Evolutionary conservation across 1,284 basidiomycete genomes (phyloP), one percentile per base, ranked within the genome.

Genomic region (Ustilago shanxiensis): DNA sequence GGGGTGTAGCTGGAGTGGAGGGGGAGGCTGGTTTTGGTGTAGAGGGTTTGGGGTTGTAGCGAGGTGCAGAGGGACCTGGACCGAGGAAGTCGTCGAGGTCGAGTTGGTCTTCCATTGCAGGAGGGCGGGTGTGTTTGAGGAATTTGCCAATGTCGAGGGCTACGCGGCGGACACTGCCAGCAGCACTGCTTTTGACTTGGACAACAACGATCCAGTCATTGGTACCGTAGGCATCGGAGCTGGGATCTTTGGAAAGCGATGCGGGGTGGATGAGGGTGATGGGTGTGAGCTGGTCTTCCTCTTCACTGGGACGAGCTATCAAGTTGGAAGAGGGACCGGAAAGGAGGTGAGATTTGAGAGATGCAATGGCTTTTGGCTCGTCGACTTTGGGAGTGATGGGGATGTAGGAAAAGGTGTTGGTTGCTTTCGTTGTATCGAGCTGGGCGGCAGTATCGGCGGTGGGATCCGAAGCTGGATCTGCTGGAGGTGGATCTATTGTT

Each of bases 201-300:
- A 84, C 81, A 10, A 85, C 65, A 4, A 84, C 66, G 50, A 85
- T 83, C 82, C 83, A 85, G 57, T 84, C 83, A 16, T 71, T 74
- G 50, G 53, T 51, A 28, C 70, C 53, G 33, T 65, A 68, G 9
- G 62, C 72, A 56, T 79, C 60, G 39, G 67, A 61, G 52, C 61
- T 63, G 28, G 67, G 71, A 41, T 78, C 75, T 39, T 70, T 70
- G 45, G 75, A 74, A 3, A 78, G 66, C 1, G 75, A 78, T 18
- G 72, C 72, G 2, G 80, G 80, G 45, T 72, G 73, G 26, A 82
- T 82, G 24, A 82, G 64, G 8, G 72, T 66, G 62, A 82, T 57
- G 22, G 80, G 77, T 6, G 79, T 69, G 31, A 72, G 63, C 39
- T 75, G 72, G 31, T 75, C 76, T 2, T 70, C 60, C 5, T 73